Conservation (phyloP, 768 basidiomycete species). For the Mrakia hoshinonis region DNA sequence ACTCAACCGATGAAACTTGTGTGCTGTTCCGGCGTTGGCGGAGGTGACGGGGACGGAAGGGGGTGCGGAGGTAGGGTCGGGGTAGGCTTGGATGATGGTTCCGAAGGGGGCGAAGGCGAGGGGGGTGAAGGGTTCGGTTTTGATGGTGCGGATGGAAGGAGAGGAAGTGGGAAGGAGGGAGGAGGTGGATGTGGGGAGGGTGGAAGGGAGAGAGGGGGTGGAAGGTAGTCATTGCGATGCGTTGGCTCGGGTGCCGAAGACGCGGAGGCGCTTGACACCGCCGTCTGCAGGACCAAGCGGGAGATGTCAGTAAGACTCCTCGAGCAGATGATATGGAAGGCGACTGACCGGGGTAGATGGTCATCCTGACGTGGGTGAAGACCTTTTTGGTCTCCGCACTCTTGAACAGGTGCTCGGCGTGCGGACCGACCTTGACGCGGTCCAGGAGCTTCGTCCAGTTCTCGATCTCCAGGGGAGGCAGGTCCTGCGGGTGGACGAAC, state of each 20-base stretch:
- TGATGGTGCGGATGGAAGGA: constrained; percentile 36
- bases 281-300: constrained; percentile 53
- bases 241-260: constrained; percentile 56
- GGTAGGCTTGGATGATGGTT: constrained; percentile 80
- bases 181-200: constrained; percentile 16
- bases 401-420: constrained; percentile 80
- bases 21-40: constrained; percentile 83
- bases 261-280: constrained; percentile 83
- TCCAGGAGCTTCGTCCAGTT: constrained; percentile 68
- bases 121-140: constrained; percentile 56
- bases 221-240: constrained; percentile 11
- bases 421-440: constrained; percentile 72
- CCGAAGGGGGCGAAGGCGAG: constrained; percentile 85
- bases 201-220: constrained; percentile 43
- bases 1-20: constrained; percentile 81
- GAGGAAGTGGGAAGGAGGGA: constrained; percentile 9
- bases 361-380: constrained; percentile 78
- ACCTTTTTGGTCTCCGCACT: constrained; percentile 46
- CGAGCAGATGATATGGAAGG: no score
- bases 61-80: constrained; percentile 56
- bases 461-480: constrained; percentile 40
- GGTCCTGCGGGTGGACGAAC: constrained; percentile 31
- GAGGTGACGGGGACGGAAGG: constrained; percentile 61
- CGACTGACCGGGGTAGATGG: constrained; percentile 62
- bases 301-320: neutral